These are phyloP conservation scores for Colletotrichum caudatum DNA, from an alignment of 2,329 filamentous ascomycete species.

Conservation along the genomic window DNA sequence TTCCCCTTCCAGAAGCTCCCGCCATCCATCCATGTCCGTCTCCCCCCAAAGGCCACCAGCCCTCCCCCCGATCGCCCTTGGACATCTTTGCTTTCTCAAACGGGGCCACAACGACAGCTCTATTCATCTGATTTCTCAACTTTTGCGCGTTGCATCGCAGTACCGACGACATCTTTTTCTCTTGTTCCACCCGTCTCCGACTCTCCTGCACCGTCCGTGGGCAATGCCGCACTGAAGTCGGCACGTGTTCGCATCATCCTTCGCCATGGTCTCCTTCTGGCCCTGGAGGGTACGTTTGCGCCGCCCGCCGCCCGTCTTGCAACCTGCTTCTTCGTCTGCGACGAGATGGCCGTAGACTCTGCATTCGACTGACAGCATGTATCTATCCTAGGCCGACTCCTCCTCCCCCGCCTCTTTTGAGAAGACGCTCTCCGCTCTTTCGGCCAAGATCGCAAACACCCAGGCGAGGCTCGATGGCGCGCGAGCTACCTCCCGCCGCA, in stretches of 20 bases:
- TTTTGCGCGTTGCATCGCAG: constrained; percentile 10
- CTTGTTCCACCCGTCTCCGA: neutral
- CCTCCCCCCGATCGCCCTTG: constrained; percentile 18
- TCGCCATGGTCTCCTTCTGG: constrained; percentile 83
- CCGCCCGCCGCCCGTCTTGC: neutral
- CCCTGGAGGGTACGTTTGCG: constrained; percentile 77
- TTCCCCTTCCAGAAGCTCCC: constrained; percentile 4
- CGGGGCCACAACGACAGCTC: constrained; percentile 3
- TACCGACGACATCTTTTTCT: neutral
- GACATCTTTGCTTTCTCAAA: constrained; percentile 17
- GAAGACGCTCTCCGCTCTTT: constrained; percentile 85
- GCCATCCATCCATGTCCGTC: neutral
- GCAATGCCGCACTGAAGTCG: constrained; percentile 35
- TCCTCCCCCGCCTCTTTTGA: constrained; percentile 93
- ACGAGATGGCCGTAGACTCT: neutral
- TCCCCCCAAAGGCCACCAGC: constrained; percentile 9
- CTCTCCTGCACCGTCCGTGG: neutral
- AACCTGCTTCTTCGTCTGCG: neutral
- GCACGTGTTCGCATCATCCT: constrained; percentile 39
- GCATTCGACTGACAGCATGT: neutral
- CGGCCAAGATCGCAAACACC: constrained; percentile 82
- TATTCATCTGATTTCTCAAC: constrained; percentile 11
- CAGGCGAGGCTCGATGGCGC: constrained; percentile 80
- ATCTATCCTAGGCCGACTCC: constrained; percentile 71
- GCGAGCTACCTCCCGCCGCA: constrained; percentile 78